Evolutionary conservation across 306 rosid species (phyloP).

Genomic region (Prunus persica): DNA sequence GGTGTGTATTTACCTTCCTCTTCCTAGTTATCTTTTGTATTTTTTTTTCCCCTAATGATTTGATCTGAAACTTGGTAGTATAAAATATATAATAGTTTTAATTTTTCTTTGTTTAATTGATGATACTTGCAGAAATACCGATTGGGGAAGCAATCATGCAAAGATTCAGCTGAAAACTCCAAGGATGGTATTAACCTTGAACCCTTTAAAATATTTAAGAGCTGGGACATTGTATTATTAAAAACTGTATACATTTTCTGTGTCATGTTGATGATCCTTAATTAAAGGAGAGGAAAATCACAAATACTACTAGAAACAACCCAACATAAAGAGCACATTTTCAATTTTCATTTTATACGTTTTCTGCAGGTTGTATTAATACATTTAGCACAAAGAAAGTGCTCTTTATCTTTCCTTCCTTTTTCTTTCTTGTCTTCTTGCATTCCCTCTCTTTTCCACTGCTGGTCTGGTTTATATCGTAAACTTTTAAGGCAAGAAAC

Average conservation of each 20-base stretch:
- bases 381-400: neutral
- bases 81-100: neutral
- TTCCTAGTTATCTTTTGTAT: neutral
- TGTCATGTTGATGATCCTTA: neutral
- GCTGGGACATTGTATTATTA: neutral
- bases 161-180: conserved; percentile 47
- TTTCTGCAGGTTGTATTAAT: neutral
- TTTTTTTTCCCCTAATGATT: neutral
- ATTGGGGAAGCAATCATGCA: conserved; percentile 54
- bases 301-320: neutral
- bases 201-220: neutral
- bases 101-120: neutral
- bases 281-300: neutral
- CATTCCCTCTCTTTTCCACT: neutral
- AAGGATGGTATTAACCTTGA: conserved; percentile 43
- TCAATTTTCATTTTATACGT: neutral
- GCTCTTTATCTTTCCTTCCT: neutral
- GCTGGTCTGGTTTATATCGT: neutral
- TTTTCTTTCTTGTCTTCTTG: neutral
- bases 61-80: neutral
- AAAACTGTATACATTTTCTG: neutral
- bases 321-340: conserved; percentile 3
- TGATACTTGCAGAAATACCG: conserved; percentile 52
- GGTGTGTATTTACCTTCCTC: neutral
- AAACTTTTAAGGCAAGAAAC: neutral